Base-by-base conservation (phyloP, 805 yeast species). In the Saccharomycopsis synnaedendra region DNA sequence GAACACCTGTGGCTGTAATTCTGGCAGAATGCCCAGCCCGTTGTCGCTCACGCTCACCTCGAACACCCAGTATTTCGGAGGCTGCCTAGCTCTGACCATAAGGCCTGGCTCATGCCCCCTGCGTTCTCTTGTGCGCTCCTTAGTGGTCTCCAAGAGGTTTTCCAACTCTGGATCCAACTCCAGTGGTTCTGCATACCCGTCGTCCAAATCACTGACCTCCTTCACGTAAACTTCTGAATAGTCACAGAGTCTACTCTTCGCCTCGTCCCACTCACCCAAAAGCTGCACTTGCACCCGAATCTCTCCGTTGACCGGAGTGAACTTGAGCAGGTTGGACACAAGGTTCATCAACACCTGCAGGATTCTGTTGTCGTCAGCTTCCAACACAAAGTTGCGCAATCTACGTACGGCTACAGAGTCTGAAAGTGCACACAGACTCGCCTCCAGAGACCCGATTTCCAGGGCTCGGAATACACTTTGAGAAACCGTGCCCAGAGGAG, bases 321-420 rank as follows among this genome's bases (percentile, higher is more conserved):
- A 93, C 61, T 93, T 93, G 57, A 93, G 68, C 0, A 95, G 80
- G 64, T 93, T 90, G 11, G 94, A 82, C 6, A 90, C 93, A 47
- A 93, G 68, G 58, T 93, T 93, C 89, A 90, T 88, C 5, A 90
- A 80, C 44, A 93, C 82, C 62, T 90, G 98, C 48, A 86, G 77
- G 39, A 93, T 85, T 60, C 97, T 71, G 62, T 87, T 88, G 5
- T 93, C 78, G 63, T 90, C 98, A 2, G 96, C 97, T 64, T 71
- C 78, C 5, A 90, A 65, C 2, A 86, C 74, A 70, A 84, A 74
- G 53, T 75, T 75, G 50, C 83, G 69, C 44, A 76, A 64, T 9
- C 66, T 63, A 54, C 75, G 75, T 4, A 46, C 11, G 31, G 46
- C 57, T 5, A 7, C 41, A n/a, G 34, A 33, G 27, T n/a, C 19